Evolutionary conservation across 495 filamentous ascomycete genomes (phyloP).

Genomic region (Pyrenula aspistea): DNA sequence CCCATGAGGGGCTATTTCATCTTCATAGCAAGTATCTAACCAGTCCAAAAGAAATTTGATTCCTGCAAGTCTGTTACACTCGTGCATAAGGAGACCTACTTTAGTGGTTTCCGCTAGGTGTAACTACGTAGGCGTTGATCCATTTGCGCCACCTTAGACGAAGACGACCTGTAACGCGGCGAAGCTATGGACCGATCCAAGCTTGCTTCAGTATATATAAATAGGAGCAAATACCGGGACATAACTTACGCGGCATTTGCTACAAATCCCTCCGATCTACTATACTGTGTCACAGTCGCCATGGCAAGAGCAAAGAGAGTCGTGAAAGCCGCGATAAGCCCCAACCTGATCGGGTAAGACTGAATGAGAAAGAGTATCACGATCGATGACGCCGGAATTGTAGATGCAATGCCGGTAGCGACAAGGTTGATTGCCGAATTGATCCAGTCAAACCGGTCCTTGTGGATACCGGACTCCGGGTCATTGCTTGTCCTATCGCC

Average conservation of each 20-base stretch:
- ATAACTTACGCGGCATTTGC: conserved; percentile 17
- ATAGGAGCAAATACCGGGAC: too few relatives aligned
- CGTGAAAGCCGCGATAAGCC: conserved; percentile 19
- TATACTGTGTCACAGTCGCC: conserved; percentile 15
- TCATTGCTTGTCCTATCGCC: neutral
- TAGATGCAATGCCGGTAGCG: conserved; percentile 11
- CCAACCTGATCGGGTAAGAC: conserved; percentile 9
- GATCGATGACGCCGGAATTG: conserved; percentile 18
- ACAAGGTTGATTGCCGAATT: neutral
- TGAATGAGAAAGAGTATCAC: conserved; percentile 18
- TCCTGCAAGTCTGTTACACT: too few relatives aligned
- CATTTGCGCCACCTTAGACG: too few relatives aligned
- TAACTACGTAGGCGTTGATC: too few relatives aligned
- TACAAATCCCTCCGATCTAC: conserved; percentile 19
- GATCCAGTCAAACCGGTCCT: neutral
- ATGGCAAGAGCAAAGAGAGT: conserved; percentile 15
- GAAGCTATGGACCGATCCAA: too few relatives aligned
- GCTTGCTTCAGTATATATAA: too few relatives aligned
- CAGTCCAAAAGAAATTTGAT: too few relatives aligned
- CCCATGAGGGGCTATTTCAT: too few relatives aligned
- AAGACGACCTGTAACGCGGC: too few relatives aligned
- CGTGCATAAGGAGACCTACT: too few relatives aligned
- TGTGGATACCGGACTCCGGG: neutral
- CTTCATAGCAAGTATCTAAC: too few relatives aligned
- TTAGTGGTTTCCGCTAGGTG: too few relatives aligned